Base-by-base conservation (phyloP, 768 basidiomycete species). In the Boletus reticuloceps region DNA sequence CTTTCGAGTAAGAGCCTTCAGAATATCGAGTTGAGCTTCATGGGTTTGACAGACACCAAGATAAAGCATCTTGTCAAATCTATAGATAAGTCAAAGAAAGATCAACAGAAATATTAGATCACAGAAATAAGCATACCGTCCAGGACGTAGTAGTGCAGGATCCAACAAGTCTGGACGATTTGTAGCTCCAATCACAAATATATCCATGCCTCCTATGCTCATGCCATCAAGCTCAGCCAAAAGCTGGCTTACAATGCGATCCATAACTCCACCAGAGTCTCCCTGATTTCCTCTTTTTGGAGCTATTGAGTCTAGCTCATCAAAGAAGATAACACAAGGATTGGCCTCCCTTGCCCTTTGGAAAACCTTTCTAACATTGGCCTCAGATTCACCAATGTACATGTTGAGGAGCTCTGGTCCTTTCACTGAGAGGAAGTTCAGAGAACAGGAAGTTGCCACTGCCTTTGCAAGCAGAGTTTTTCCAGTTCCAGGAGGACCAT, bases 341-440 rank as follows among this genome's bases (percentile, higher is more conserved):
- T 84, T 85, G 2, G 95, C 95, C 73, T 95, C 94, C 50, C 91
- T 75, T 27, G 95, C 95, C 13, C 85, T 83, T 67, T 95, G 91
- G 70, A 98, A 98, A 1, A 98, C 85, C 16, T 87, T 79, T 14
- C 97, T 83, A 39, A 99, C 95, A 71, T 98, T 99, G 57, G 98
- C 97, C 71, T 98, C 95, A 12, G 93, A 95, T 72, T 97, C 95
- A 55, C 95, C 95, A 63, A 98, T 96, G 72, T 96, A 98, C 95
- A 98, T 98, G 73, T 96, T 96, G 48, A 97, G 82, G 37, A 98
- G 74, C 65, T 98, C 95, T 4, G 95, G 95, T 0, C 95, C 95
- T 69, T 98, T 97, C 64, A 97, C 85, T n/a, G 93, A 95, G 74
- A 98, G 89, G 72, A 98, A 97, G 69, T 97, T 97, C 60, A 97